These are phyloP conservation scores for Astragalus membranaceus DNA, from an alignment of 306 rosid genomes.

Conservation along the genomic window DNA sequence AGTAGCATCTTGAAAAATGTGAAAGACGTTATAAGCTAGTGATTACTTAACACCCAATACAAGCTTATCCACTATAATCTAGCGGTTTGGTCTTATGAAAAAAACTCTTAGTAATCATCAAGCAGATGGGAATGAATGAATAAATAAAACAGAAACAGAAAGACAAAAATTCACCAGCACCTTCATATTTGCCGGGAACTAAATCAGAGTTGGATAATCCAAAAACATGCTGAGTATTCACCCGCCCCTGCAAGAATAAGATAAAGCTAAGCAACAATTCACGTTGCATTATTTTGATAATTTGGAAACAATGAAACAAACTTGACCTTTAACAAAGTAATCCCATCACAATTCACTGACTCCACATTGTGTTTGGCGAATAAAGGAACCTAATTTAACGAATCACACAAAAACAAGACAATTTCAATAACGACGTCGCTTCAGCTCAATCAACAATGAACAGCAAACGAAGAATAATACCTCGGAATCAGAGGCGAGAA, in stretches of 20 bases:
- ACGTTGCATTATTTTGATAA: not conserved
- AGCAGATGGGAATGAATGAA: not conserved
- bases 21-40: too few species aligned
- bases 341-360: conserved; percentile 50
- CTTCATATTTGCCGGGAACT: conserved; percentile 95
- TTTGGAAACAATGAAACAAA: not conserved
- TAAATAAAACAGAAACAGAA: conserved; percentile 9
- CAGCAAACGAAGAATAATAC: conserved; percentile 12
- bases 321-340: conserved; percentile 71
- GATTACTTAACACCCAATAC: too few species aligned
- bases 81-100: too few species aligned
- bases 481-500: conserved; percentile 46
- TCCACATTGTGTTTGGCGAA: conserved; percentile 42
- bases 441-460: not conserved
- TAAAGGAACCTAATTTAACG: conserved; percentile 31
- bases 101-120: not conserved
- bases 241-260: conserved; percentile 48
- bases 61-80: too few species aligned
- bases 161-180: conserved; percentile 16
- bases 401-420: not conserved
- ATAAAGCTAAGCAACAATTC: not conserved
- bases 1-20: too few species aligned
- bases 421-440: not conserved
- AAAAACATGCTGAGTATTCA: conserved; percentile 73
- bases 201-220: conserved; percentile 86